A percentile compares a stretch with the other conserved stretches of the same genome.
These are phyloP conservation scores for Bipolaris bicolor DNA, from an alignment of 2,329 filamentous ascomycete species.

Conservation along the genomic window DNA sequence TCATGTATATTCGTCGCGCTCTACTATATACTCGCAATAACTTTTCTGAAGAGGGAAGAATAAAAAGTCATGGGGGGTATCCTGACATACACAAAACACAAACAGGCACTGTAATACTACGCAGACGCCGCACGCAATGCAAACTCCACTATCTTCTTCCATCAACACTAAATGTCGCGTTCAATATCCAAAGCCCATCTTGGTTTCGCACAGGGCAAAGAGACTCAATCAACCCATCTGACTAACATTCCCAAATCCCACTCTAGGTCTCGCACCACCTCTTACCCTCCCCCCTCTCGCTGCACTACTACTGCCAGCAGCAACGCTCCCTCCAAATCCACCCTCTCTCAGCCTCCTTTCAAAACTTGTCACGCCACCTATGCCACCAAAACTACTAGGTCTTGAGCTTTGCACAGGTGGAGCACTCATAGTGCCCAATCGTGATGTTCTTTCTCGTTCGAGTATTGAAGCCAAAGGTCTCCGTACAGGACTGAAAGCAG, in stretches of 20 bases:
- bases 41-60: not conserved
- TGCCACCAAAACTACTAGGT: constrained; percentile 5
- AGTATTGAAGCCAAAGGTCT: constrained; percentile 3
- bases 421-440: constrained; percentile 34
- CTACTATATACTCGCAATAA: not conserved
- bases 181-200: not conserved
- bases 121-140: not conserved
- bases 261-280: not conserved
- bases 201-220: not conserved
- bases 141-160: not conserved
- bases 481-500: constrained; percentile 9
- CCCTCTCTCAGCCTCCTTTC: constrained; percentile 39
- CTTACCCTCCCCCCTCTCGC: not conserved
- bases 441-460: constrained; percentile 13
- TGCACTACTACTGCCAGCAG: not conserved
- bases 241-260: constrained; percentile 14
- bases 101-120: not conserved
- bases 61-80: not conserved
- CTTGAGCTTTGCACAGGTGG: constrained; percentile 28
- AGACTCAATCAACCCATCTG: constrained; percentile 7
- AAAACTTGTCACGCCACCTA: constrained; percentile 40
- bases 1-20: not conserved
- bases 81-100: not conserved
- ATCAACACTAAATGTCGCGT: not conserved
- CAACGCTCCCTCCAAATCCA: constrained; percentile 32